These are phyloP conservation scores for Diaporthe capsici DNA, from an alignment of 2,329 filamentous ascomycete species.

Conservation along the genomic window DNA sequence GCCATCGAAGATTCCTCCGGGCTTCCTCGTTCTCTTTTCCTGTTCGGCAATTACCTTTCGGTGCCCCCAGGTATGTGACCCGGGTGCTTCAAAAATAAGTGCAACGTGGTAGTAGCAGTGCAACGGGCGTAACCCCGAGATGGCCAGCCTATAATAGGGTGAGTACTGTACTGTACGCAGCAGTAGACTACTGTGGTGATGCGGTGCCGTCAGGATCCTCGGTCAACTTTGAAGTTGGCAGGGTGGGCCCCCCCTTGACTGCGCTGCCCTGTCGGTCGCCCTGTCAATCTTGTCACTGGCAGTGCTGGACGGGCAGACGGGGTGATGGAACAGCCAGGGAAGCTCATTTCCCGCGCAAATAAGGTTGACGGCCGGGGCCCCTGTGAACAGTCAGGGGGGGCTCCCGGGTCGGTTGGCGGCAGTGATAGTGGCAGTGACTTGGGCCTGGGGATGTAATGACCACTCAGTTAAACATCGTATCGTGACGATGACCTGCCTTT, in stretches of 20 bases:
- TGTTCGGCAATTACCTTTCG: neutral
- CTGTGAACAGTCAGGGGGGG: constrained; percentile 4
- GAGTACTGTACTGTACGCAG: neutral
- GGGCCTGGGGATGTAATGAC: neutral
- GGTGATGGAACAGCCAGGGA: constrained; percentile 12
- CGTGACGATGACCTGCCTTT: neutral
- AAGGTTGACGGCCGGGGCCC: constrained; percentile 24
- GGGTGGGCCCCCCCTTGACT: neutral
- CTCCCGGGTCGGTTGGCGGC: constrained; percentile 11
- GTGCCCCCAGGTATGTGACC: neutral
- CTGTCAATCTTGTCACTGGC: constrained; percentile 27
- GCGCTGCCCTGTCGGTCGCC: neutral
- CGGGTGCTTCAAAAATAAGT: constrained; percentile 6
- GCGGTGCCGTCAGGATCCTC: neutral
- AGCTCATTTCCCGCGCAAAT: constrained; percentile 29
- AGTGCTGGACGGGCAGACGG: constrained; percentile 1
- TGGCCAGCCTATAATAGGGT: neutral
- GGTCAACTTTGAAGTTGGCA: constrained; percentile 14
- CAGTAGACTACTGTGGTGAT: neutral
- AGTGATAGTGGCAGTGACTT: constrained; percentile 22
- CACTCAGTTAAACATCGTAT: neutral
- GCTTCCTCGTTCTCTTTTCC: neutral
- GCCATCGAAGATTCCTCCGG: constrained; percentile 18
- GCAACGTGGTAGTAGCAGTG: constrained; percentile 18
- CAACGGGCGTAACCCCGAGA: constrained; percentile 13